Conservation (phyloP, 345 rosid species). For the Eucalyptus paniculata region DNA sequence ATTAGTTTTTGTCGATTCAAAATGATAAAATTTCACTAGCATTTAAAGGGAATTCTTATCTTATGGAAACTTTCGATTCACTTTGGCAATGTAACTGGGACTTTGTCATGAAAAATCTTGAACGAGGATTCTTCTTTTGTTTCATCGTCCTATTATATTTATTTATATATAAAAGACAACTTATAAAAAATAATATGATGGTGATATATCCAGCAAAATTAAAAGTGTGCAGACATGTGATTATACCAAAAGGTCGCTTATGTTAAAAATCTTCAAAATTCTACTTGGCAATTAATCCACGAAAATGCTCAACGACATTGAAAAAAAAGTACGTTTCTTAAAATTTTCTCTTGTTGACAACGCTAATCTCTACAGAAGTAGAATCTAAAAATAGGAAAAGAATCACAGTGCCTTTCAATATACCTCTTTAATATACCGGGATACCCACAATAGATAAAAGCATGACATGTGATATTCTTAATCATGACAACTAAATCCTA, state of each 20-base stretch:
- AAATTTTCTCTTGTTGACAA: background rate
- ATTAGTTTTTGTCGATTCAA: background rate
- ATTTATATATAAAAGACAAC: background rate
- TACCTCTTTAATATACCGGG: background rate
- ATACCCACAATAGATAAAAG: background rate
- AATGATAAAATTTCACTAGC: background rate
- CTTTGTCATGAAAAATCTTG: background rate
- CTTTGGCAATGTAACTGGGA: background rate
- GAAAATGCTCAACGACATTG: background rate
- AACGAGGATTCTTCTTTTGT: background rate
- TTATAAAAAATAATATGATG: background rate
- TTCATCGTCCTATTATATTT: background rate
- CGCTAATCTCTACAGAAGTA: background rate
- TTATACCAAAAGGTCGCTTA: background rate
- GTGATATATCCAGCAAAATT: background rate
- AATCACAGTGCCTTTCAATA: background rate
- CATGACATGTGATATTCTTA: background rate
- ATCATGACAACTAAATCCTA: background rate
- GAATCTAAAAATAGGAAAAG: background rate
- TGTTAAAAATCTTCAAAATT: background rate
- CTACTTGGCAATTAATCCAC: background rate
- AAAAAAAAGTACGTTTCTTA: background rate
- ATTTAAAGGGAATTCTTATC: background rate
- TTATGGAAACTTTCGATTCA: background rate
- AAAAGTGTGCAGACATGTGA: background rate